Percentiles rank a stretch among this genome's conserved stretches.
These are phyloP conservation scores for Ilex asprella DNA, from an alignment of 257 asterid species.

Conservation along the genomic window DNA sequence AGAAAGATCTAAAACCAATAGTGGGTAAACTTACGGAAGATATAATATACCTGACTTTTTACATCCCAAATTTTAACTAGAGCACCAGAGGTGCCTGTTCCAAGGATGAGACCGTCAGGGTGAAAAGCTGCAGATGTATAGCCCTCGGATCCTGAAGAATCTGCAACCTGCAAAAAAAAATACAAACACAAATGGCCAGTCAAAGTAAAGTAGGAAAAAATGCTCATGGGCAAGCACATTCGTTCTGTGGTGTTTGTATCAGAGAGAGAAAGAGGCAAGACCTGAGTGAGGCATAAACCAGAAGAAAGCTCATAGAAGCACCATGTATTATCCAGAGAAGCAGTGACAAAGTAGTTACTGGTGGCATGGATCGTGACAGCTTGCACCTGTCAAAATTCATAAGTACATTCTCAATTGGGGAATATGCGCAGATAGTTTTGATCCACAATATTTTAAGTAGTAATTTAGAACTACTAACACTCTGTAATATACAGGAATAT, in stretches of 20 bases:
- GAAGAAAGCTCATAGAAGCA: constrained; percentile 89
- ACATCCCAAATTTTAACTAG: constrained; percentile 96
- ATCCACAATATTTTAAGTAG: too few species aligned
- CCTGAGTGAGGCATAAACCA: constrained; percentile 97
- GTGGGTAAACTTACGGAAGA: not conserved
- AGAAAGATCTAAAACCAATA: not conserved
- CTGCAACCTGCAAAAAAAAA: constrained; percentile 54
- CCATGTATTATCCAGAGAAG: constrained; percentile 95
- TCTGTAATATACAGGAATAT: too few species aligned
- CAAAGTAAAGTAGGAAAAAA: too few species aligned
- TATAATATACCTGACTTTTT: constrained; percentile 72
- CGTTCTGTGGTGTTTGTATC: not conserved
- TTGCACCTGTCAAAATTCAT: constrained; percentile 58
- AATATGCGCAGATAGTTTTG: not conserved
- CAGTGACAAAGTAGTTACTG: constrained; percentile 78
- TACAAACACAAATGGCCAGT: too few species aligned
- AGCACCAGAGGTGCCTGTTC: constrained; percentile 81
- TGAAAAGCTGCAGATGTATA: constrained; percentile 94
- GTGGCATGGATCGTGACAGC: constrained; percentile 97
- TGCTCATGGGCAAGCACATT: too few species aligned
- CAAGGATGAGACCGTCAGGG: constrained; percentile 98
- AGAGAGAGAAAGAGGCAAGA: constrained; percentile 16
- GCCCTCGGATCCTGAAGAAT: constrained; percentile 65
- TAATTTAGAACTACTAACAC: too few species aligned
- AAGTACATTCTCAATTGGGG: not conserved